Evolutionary conservation across 78 protist species (phyloP), one percentile per base, ranked within the genome.

Genomic region (Guillardia theta): DNA sequence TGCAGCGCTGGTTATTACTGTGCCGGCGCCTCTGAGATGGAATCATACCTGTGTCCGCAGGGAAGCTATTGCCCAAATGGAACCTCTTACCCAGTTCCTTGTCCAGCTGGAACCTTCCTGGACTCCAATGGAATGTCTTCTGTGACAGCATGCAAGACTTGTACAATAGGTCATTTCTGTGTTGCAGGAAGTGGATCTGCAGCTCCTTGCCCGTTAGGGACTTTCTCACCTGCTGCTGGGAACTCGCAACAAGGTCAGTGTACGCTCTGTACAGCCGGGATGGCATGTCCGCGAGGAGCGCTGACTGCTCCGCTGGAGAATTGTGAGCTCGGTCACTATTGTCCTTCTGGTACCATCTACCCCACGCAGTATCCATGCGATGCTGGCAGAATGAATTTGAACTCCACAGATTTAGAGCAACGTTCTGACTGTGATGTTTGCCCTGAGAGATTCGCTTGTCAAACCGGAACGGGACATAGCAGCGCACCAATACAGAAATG

Each of bases 151-250:
- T 4, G 45, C 33, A 78, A 36, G 50, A 44, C 48, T 9, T 96
- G 96, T 48, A 94, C 95, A 6, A 77, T 94, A 4, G 97, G 97
- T 0, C 27, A 50, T 33, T 70, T 62, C 44, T 94, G 96, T 53
- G 88, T 95, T 0, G 44, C 50, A 0, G 95, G 92, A 27, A 43
- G 50, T 15, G 6, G 37, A 22, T 8, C 24, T 37, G 37, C 90
- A 1, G 80, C 39, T 18, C 27, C 27, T 0, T 78, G 90, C 33
- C 44, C 90, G 3, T 8, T 43, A 18, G 90, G 90, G 45, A 43
- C 48, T 24, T 78, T 43, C 33, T n/a, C 15, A 4, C 48, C 90
- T 18, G 1, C 10, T 22, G 12, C 30, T 0, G 90, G 90, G 48
- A 30, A 18, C 24, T 1, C 45, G 24, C 1, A 10, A 18, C 19